Conservation (phyloP, 192 early-diverging fungal species). For the Spizellomyces punctatus region DNA sequence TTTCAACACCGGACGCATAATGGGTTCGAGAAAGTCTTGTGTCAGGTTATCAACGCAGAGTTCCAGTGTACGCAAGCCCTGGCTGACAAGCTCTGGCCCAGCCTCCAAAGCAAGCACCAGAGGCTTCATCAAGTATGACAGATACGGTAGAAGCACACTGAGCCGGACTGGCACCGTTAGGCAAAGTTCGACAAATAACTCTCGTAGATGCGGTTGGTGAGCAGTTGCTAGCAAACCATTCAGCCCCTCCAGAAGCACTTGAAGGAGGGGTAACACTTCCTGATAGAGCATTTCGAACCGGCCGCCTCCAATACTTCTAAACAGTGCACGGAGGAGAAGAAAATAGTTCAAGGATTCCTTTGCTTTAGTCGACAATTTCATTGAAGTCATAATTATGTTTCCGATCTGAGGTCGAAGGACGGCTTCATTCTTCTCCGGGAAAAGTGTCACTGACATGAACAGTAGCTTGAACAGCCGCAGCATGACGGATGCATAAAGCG, state of each 20-base stretch:
- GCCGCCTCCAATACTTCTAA: constrained; percentile 96
- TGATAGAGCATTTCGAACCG: constrained; percentile 94
- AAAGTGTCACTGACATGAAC: constrained; percentile 90
- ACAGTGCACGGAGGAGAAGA: constrained; percentile 83
- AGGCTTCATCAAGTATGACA: constrained; percentile 94
- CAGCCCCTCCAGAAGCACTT: constrained; percentile 88
- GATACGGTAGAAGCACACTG: constrained; percentile 88
- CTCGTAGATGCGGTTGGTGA: constrained; percentile 81
- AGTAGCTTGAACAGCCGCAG: constrained; percentile 91
- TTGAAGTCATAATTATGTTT: constrained; percentile 84
- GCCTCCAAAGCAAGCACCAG: constrained; percentile 91
- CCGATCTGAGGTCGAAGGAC: constrained; percentile 92
- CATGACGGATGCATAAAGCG: constrained; percentile 69
- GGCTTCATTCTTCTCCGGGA: constrained; percentile 88
- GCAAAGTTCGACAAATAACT: constrained; percentile 97
- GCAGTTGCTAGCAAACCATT: constrained; percentile 81
- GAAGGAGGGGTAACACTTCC: constrained; percentile 92
- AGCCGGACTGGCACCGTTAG: constrained; percentile 95
- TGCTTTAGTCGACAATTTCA: constrained; percentile 81
- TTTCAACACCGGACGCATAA: constrained; percentile 89
- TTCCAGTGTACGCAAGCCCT: constrained; percentile 94
- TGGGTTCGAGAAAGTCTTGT: constrained; percentile 95
- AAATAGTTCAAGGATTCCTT: constrained; percentile 93
- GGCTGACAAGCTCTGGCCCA: constrained; percentile 91
- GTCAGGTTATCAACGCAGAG: constrained; percentile 98